phyloP scores from a whole-genome alignment of 306 rosid genomes.

The Sicyos edulis region DNA sequence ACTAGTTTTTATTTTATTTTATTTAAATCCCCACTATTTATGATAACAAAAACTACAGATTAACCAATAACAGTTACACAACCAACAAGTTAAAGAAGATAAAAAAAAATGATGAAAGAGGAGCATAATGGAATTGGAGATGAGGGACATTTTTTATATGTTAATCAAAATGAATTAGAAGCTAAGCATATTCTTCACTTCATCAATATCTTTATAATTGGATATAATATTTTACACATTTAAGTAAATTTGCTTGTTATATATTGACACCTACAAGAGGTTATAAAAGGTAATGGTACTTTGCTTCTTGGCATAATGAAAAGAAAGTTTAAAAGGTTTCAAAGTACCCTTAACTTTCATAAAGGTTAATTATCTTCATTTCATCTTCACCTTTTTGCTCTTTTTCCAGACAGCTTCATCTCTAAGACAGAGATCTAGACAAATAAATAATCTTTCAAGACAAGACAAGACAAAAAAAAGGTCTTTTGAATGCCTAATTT shows the following conservation, averaged over 20 bases:
- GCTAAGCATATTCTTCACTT: background rate
- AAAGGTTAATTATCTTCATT: background rate
- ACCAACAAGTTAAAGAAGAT: too few relatives aligned
- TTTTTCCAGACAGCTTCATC: constrained; percentile 2
- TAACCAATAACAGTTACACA: background rate
- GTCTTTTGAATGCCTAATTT: background rate
- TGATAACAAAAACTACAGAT: background rate
- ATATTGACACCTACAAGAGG: background rate
- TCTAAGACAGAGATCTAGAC: background rate
- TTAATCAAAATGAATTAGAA: constrained; percentile 16
- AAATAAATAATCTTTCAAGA: background rate
- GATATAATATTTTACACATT: constrained; percentile 7
- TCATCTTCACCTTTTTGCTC: background rate
- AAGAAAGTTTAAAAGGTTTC: background rate
- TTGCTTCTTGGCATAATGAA: constrained; percentile 1
- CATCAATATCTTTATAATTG: constrained; percentile 10
- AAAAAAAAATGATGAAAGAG: too few relatives aligned
- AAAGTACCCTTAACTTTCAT: constrained; percentile 7
- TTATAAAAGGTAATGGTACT: constrained; percentile 1
- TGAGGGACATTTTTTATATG: background rate
- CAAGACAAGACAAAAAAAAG: background rate
- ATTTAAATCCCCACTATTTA: background rate
- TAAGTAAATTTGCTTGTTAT: background rate
- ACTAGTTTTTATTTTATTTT: too few relatives aligned
- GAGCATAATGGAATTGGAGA: too few relatives aligned